Percentiles rank a stretch among this genome's conserved stretches.
phyloP scores from a whole-genome alignment of 2,329 filamentous ascomycete genomes.

The Polychaeton citri region DNA sequence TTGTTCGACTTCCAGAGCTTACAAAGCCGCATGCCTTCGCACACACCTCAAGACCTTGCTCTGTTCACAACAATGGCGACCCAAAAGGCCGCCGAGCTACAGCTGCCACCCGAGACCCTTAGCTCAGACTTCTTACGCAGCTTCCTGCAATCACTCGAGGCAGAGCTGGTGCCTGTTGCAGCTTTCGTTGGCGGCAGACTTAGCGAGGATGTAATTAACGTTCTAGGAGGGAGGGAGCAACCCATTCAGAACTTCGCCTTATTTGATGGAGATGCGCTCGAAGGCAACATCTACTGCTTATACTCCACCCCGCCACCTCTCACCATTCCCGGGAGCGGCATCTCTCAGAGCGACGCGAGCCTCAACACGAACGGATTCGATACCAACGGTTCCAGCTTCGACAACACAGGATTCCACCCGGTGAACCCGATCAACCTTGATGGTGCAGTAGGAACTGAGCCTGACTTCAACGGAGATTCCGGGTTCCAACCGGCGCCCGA shows the following conservation, averaged over 20 bases:
- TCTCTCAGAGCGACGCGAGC: background rate
- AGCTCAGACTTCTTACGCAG: conserved; percentile 54
- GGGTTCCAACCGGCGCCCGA: too few species aligned
- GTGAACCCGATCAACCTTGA: background rate
- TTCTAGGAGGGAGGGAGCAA: conserved; percentile 79
- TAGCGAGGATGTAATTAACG: conserved; percentile 94
- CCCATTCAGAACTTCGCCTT: conserved; percentile 91
- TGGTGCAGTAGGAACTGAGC: too few species aligned
- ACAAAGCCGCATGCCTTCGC: conserved; percentile 29
- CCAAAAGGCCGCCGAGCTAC: conserved; percentile 58
- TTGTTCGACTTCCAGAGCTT: conserved; percentile 69
- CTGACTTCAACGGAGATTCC: too few species aligned
- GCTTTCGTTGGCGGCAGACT: conserved; percentile 83
- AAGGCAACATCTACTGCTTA: conserved; percentile 67
- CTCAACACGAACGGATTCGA: background rate
- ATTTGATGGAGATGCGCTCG: conserved; percentile 73
- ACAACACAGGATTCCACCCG: background rate
- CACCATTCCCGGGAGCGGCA: conserved; percentile 4
- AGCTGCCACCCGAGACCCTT: conserved; percentile 32
- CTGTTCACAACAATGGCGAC: conserved; percentile 66
- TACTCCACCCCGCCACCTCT: conserved; percentile 18
- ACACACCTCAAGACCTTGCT: conserved; percentile 53
- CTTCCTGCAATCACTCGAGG: conserved; percentile 76
- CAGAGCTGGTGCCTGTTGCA: conserved; percentile 73
- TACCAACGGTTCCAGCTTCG: background rate